Evolutionary conservation across 2,329 filamentous ascomycete species (phyloP).

Genomic region (Pseudogymnoascus sp.): DNA sequence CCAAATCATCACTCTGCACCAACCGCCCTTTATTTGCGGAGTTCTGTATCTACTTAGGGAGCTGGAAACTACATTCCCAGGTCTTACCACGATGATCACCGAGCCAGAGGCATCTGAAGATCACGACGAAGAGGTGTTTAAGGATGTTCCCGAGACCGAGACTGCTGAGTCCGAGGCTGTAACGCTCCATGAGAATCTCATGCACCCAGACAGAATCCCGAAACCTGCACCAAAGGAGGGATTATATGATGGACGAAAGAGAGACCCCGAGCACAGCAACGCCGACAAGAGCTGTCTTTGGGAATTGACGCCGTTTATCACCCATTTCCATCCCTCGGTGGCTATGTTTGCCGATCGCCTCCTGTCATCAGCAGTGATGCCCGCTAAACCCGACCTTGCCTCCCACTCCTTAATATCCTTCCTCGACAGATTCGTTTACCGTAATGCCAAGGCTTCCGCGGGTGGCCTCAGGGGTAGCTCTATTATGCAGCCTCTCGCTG

Average conservation of each 20-base stretch:
- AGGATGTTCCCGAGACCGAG: slow-evolving; percentile 55
- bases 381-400: slow-evolving; percentile 82
- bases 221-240: slow-evolving; percentile 22
- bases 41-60: slow-evolving; percentile 85
- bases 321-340: slow-evolving; percentile 91
- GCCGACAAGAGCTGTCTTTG: slow-evolving; percentile 90
- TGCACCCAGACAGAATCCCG: slow-evolving; percentile 10
- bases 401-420: slow-evolving; percentile 91
- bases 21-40: slow-evolving; percentile 86
- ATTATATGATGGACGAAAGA: slow-evolving; percentile 79
- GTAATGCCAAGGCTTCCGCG: slow-evolving; percentile 69
- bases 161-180: slow-evolving; percentile 26
- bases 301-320: slow-evolving; percentile 72
- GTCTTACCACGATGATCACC: slow-evolving; percentile 68
- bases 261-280: slow-evolving; percentile 85
- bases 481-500: slow-evolving; percentile 90
- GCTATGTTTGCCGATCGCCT: slow-evolving; percentile 72
- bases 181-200: slow-evolving; percentile 19
- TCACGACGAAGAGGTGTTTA: slow-evolving; percentile 49
- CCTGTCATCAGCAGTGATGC: slow-evolving; percentile 60
- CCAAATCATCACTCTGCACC: slow-evolving; percentile 79
- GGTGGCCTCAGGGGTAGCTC: slow-evolving; percentile 66
- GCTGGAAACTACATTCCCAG: slow-evolving; percentile 70
- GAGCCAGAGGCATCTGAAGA: slow-evolving; percentile 73
- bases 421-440: slow-evolving; percentile 97